These are phyloP conservation scores for Paramyrothecium sp. DNA, from an alignment of 2,329 filamentous ascomycete genomes.

Conservation along the genomic window DNA sequence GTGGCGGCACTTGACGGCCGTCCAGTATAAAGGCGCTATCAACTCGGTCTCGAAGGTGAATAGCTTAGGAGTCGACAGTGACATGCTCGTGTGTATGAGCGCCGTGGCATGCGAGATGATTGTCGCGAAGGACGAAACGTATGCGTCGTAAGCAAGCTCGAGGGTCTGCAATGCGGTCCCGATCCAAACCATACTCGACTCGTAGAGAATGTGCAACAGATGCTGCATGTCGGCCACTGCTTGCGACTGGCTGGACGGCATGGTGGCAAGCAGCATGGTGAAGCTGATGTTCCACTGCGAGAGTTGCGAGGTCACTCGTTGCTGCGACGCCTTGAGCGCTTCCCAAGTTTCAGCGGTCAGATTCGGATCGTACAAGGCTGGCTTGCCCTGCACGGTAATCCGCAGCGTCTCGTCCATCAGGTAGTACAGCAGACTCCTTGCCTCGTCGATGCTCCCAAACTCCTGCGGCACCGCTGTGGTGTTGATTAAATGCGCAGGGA, in stretches of 20 bases:
- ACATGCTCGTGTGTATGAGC: constrained; percentile 17
- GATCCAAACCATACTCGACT: constrained; percentile 31
- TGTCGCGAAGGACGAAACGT: constrained; percentile 31
- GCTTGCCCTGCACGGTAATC: constrained; percentile 27
- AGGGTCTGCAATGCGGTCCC: constrained; percentile 23
- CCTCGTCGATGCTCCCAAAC: constrained; percentile 31
- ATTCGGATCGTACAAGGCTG: constrained; percentile 21
- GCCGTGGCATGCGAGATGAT: constrained; percentile 33
- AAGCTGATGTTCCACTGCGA: constrained; percentile 29
- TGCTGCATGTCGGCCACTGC: constrained; percentile 14
- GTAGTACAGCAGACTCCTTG: constrained; percentile 30
- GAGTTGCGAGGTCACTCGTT: constrained; percentile 26
- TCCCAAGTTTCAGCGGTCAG: constrained; percentile 19
- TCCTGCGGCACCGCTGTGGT: constrained; percentile 26
- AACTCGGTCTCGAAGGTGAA: constrained; percentile 44
- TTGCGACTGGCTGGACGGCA: constrained; percentile 9
- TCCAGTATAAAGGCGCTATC: constrained; percentile 40
- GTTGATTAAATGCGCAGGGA: constrained; percentile 32
- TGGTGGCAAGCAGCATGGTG: constrained; percentile 22
- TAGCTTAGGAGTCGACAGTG: constrained; percentile 10
- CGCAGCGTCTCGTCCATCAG: constrained; percentile 37
- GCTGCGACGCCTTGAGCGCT: constrained; percentile 27
- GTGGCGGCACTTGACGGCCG: constrained; percentile 37
- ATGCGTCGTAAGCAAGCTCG: constrained; percentile 33
- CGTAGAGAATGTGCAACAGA: constrained; percentile 35